Percentiles rank a stretch among this genome's conserved stretches.
phyloP scores from a whole-genome alignment of 2,329 filamentous ascomycete genomes.

The Venturia carpophila region DNA sequence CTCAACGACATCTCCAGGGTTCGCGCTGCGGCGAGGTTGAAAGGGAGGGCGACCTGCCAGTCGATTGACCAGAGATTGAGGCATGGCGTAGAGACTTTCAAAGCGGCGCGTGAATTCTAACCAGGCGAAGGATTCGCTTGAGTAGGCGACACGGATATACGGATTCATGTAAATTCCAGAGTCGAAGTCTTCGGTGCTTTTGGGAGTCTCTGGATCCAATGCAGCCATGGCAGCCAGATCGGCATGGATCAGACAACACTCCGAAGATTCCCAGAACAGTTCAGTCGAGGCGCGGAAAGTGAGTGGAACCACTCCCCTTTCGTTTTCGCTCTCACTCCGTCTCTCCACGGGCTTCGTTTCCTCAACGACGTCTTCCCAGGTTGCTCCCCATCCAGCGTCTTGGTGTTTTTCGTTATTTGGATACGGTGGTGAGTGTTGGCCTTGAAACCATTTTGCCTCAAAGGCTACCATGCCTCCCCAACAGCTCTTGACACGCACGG shows the following conservation, averaged over 20 bases:
- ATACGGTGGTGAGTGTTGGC: constrained; percentile 24
- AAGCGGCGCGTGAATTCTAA: constrained; percentile 54
- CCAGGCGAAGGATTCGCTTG: constrained; percentile 48
- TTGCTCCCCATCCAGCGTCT: constrained; percentile 4
- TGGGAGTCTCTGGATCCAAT: not conserved
- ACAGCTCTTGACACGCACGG: constrained; percentile 63
- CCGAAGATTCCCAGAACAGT: constrained; percentile 40
- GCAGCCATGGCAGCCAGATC: constrained; percentile 28
- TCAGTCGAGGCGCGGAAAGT: constrained; percentile 38
- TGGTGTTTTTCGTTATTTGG: constrained; percentile 18
- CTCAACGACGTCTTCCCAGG: constrained; percentile 6
- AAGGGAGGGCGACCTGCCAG: constrained; percentile 49
- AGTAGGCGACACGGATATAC: constrained; percentile 64
- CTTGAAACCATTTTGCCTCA: constrained; percentile 53
- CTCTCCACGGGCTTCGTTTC: not conserved
- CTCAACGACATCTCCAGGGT: constrained; percentile 47
- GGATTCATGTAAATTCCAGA: constrained; percentile 66
- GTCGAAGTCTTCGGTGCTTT: constrained; percentile 13
- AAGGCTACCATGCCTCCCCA: constrained; percentile 72
- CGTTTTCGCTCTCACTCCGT: not conserved
- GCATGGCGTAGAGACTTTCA: constrained; percentile 54
- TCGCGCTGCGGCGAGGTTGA: constrained; percentile 54
- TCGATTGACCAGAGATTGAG: constrained; percentile 52
- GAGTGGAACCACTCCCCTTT: constrained; percentile 28
- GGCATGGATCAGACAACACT: constrained; percentile 43